phyloP scores from a whole-genome alignment of 306 rosid genomes.

The Sesbania bispinosa region DNA sequence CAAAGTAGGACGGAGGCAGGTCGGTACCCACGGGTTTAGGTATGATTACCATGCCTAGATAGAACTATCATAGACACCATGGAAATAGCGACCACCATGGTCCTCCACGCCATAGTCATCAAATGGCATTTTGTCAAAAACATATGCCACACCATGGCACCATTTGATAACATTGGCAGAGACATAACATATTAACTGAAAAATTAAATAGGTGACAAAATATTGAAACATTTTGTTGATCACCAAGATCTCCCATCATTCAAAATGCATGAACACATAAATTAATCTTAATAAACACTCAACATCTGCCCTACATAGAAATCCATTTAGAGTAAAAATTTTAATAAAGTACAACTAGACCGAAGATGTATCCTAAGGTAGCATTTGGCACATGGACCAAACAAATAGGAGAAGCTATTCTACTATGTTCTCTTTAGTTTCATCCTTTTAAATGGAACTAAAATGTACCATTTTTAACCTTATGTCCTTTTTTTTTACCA shows the following conservation, averaged over 20 bases:
- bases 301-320: background rate
- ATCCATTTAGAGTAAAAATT: constrained; percentile 3
- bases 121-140: background rate
- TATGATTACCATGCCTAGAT: too few species aligned
- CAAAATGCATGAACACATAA: constrained; percentile 11
- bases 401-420: too few species aligned
- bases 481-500: too few species aligned
- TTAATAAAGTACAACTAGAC: background rate
- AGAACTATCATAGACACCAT: background rate
- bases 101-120: background rate
- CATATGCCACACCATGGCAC: background rate
- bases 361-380: constrained; percentile 1
- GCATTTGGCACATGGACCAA: too few species aligned
- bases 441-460: too few species aligned
- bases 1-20: too few species aligned
- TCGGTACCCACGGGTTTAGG: too few species aligned
- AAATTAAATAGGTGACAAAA: background rate
- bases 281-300: constrained; percentile 1
- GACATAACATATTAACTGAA: background rate
- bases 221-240: constrained; percentile 8
- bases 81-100: background rate
- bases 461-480: too few species aligned
- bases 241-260: background rate
- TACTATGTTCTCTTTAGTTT: too few species aligned
- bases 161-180: background rate